These are phyloP conservation scores for Saccharomyces mikatae DNA, from an alignment of 805 yeast genomes.

Conservation along the genomic window DNA sequence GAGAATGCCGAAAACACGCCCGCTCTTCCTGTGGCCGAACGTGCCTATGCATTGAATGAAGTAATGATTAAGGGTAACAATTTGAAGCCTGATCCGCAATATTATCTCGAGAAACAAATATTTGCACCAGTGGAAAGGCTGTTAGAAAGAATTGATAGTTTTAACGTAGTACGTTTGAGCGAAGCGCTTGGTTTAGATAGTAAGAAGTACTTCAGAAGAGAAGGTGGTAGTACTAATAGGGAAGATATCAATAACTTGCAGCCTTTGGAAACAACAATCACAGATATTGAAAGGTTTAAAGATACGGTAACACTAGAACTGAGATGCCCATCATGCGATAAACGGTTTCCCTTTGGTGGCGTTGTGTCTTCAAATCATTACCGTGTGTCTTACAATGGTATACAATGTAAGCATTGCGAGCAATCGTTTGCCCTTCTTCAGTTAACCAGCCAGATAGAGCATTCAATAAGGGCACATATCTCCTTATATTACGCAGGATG, in stretches of 20 bases:
- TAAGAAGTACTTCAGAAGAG: constrained; percentile 43
- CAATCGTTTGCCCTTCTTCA: constrained; percentile 42
- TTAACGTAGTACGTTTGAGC: constrained; percentile 73
- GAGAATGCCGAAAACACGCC: constrained; percentile 24
- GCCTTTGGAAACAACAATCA: constrained; percentile 73
- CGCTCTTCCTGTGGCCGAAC: constrained; percentile 48
- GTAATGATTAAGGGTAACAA: constrained; percentile 43
- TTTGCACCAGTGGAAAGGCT: constrained; percentile 86
- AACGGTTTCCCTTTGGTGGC: constrained; percentile 64
- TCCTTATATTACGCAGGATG: constrained; percentile 79
- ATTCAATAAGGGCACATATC: constrained; percentile 59
- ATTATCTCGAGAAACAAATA: constrained; percentile 80
- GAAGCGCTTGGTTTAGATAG: constrained; percentile 71
- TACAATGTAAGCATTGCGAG: constrained; percentile 60
- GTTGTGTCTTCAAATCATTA: constrained; percentile 56
- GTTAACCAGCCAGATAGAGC: constrained; percentile 66
- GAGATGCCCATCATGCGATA: constrained; percentile 52
- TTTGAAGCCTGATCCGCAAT: constrained; percentile 64
- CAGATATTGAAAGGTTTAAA: constrained; percentile 77
- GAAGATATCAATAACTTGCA: constrained; percentile 38
- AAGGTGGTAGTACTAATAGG: constrained; percentile 19
- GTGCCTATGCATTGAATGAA: constrained; percentile 80
- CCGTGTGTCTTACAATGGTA: constrained; percentile 56
- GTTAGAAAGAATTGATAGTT: constrained; percentile 76
- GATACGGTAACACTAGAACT: constrained; percentile 49